A percentile compares a stretch with the other conserved stretches of the same genome.
These are phyloP conservation scores for Yarrowia sp. DNA, from an alignment of 805 yeast genomes.

Conservation along the genomic window DNA sequence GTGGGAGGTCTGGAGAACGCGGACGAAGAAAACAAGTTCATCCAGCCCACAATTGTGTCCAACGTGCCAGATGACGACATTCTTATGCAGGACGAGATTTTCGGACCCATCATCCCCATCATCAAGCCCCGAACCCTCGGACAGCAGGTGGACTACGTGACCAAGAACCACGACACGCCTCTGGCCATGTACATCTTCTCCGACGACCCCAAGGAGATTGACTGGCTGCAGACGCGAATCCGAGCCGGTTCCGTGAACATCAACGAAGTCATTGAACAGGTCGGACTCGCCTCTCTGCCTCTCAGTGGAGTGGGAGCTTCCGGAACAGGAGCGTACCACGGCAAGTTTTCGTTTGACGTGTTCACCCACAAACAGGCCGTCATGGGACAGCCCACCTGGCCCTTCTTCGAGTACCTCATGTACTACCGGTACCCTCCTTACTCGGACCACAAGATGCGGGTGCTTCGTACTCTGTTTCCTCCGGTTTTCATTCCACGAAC, in stretches of 20 bases:
- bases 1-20: slow-evolving; percentile 32
- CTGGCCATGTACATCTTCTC: slow-evolving; percentile 71
- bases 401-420: slow-evolving; percentile 48
- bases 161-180: slow-evolving; percentile 62
- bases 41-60: slow-evolving; percentile 68
- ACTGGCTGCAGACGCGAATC: slow-evolving; percentile 48
- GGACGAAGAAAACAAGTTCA: slow-evolving; percentile 44
- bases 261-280: slow-evolving; percentile 71
- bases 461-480: background rate
- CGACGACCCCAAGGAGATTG: slow-evolving; percentile 45
- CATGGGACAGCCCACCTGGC: slow-evolving; percentile 60
- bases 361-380: slow-evolving; percentile 73
- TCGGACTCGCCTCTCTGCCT: slow-evolving; percentile 63
- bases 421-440: slow-evolving; percentile 64
- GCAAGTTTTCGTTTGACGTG: slow-evolving; percentile 57
- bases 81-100: slow-evolving; percentile 68
- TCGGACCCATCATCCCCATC: slow-evolving; percentile 82
- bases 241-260: slow-evolving; percentile 69
- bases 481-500: background rate
- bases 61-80: slow-evolving; percentile 63
- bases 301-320: slow-evolving; percentile 90
- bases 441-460: slow-evolving; percentile 21
- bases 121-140: slow-evolving; percentile 44
- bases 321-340: slow-evolving; percentile 82
- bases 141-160: slow-evolving; percentile 38